Evolutionary conservation across 495 filamentous ascomycete genomes (phyloP).

Genomic region (Lentithecium fluviatile): DNA sequence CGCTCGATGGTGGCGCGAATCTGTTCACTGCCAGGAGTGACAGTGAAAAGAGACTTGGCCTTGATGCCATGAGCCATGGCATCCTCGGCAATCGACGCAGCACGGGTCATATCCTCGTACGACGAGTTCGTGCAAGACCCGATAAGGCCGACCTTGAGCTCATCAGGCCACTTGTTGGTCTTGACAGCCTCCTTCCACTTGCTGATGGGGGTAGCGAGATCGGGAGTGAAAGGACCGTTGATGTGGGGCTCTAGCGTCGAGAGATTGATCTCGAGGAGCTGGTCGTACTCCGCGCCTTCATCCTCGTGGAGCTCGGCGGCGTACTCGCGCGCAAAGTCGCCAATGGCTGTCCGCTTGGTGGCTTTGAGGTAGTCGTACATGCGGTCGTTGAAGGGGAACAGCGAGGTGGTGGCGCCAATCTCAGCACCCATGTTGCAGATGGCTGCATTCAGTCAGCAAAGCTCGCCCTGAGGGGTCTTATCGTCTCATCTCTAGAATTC

Average conservation of each 20-base stretch:
- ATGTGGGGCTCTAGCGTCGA: slow-evolving; percentile 94
- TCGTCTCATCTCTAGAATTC: too few relatives aligned
- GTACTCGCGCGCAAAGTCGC: slow-evolving; percentile 82
- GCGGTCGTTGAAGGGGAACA: slow-evolving; percentile 98
- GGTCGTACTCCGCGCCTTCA: slow-evolving; percentile 92
- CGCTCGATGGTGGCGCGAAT: slow-evolving; percentile 93
- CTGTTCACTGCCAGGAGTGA: slow-evolving; percentile 97
- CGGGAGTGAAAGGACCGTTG: slow-evolving; percentile 99
- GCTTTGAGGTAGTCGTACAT: slow-evolving; percentile 94
- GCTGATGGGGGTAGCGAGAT: slow-evolving; percentile 96
- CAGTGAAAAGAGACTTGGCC: slow-evolving; percentile 88
- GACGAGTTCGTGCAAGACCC: slow-evolving; percentile 99
- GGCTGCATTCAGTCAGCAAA: slow-evolving; percentile 29
- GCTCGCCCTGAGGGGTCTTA: too few relatives aligned
- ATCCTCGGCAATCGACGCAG: slow-evolving; percentile 91
- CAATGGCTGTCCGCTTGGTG: slow-evolving; percentile 88
- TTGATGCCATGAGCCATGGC: slow-evolving; percentile 92
- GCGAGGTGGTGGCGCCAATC: slow-evolving; percentile 94
- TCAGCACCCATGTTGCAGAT: slow-evolving; percentile 73
- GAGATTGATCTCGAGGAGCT: slow-evolving; percentile 94
- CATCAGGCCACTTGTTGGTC: slow-evolving; percentile 93
- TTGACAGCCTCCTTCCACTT: slow-evolving; percentile 95
- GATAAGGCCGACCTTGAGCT: slow-evolving; percentile 94
- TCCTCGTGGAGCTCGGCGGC: slow-evolving; percentile 85
- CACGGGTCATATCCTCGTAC: slow-evolving; percentile 98